Conservation (phyloP, 305 asterid species). For the Fraxinus ornus region DNA sequence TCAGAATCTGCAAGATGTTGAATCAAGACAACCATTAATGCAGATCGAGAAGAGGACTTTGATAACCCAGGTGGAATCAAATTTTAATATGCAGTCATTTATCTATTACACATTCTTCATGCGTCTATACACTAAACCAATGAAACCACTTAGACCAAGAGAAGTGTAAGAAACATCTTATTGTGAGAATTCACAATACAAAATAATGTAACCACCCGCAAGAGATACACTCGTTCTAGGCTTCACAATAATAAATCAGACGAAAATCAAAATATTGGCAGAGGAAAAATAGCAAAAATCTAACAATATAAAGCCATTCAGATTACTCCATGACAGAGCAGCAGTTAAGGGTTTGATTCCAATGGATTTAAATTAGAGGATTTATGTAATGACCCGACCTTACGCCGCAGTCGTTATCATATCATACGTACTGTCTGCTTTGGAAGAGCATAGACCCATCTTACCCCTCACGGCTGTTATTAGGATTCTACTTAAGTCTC, state of each 20-base stretch:
- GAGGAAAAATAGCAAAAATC: not conserved
- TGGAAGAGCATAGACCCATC: no score
- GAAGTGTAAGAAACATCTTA: not conserved
- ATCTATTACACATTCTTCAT: not conserved
- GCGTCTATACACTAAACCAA: not conserved
- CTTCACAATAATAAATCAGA: not conserved
- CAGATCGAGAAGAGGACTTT: not conserved
- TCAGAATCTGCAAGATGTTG: slow-evolving; percentile 15
- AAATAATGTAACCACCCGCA: not conserved
- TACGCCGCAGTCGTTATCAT: no score
- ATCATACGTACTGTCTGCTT: no score
- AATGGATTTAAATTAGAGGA: not conserved
- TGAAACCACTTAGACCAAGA: not conserved
- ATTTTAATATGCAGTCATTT: not conserved
- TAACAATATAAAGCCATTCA: not conserved
- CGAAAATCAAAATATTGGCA: not conserved
- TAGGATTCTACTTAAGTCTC: no score
- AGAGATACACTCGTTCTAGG: not conserved
- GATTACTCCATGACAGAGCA: not conserved
- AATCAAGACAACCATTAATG: not conserved
- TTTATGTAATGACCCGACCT: not conserved
- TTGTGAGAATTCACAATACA: not conserved
- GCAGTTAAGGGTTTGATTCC: not conserved
- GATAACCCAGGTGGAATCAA: not conserved
- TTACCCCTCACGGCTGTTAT: no score